Conservation (phyloP, 148 eudicot genomes). For the Vaccinium macrocarpon region DNA sequence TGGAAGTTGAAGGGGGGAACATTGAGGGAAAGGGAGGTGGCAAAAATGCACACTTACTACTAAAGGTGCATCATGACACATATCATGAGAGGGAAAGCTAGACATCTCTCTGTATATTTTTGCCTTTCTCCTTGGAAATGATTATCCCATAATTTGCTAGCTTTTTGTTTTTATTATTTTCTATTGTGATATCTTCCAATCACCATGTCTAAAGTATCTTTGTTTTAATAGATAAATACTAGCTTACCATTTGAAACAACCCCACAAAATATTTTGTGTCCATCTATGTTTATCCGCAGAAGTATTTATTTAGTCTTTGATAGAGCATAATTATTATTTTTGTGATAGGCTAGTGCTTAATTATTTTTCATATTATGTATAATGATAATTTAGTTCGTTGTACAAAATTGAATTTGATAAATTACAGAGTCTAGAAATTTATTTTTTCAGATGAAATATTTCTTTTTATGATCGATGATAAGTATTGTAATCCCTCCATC, state of each 20-base stretch:
- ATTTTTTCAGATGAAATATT: not conserved
- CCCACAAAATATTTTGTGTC: not conserved
- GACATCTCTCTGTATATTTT: constrained; percentile 27
- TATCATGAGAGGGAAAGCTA: constrained; percentile 63
- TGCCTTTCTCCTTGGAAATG: constrained; percentile 62
- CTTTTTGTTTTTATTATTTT: not conserved
- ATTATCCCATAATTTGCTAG: constrained; percentile 42
- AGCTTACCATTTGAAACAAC: not conserved
- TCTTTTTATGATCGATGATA: not conserved
- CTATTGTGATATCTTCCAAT: not conserved
- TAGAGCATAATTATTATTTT: not conserved
- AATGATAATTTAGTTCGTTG: not conserved
- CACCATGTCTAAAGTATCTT: not conserved
- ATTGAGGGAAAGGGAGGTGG: constrained; percentile 13
- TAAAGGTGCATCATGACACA: constrained; percentile 76
- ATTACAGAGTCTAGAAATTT: not conserved
- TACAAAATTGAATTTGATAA: not conserved
- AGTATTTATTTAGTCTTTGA: not conserved
- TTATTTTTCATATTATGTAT: not conserved
- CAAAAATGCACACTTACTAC: constrained; percentile 17
- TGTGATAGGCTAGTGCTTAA: not conserved
- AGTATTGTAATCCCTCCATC: no score
- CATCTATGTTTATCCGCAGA: not conserved
- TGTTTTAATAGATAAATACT: not conserved
- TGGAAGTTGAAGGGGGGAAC: constrained; percentile 30